Evolutionary conservation across 1,284 basidiomycete species (phyloP), one percentile per base, ranked within the genome.

Genomic region (Trichosporon ovoides): DNA sequence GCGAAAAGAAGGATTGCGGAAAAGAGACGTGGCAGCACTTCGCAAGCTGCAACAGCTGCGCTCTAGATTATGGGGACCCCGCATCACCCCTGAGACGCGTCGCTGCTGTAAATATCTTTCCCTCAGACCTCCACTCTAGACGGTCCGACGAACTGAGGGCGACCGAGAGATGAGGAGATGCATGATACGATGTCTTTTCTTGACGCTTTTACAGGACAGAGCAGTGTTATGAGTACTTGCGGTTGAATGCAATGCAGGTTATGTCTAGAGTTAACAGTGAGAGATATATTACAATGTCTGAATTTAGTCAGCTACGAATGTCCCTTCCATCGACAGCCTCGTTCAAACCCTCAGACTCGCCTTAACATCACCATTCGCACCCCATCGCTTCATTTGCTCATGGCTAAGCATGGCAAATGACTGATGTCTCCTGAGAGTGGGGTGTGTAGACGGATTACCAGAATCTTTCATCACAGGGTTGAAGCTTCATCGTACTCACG

Each of bases 371-470:
- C 58, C 69, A 61, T 58, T 35, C 64, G 55, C 64, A 64, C 69
- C 65, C 63, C 56, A 52, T 55, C 36, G 46, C 37, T 38, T 13
- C 43, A n/a, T 9, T 24, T n/a, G 43, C 28, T n/a, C 7, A 22
- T 48, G 22, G 43, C 3, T 3, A n/a, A 48, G 22, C 43, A 48
- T 43, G 24, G 38, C 55, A 37, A 18, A 34, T 28, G 51, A 22
- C 48, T 50, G 28, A 48, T 31, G 43, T 48, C 35, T 53, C 49
- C 19, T 35, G 7, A 11, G 55, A 57, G 61, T 52, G 56, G 68
- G 64, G 68, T 66, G 64, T 52, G 59, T 67, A 46, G n/a, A 48
- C 65, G 66, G 69, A 68, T 69, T 69, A 71, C 69, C 68, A 71
- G 65, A 66, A 35, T 57, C 57, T 53, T 59, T 67, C 67, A 57